Evolutionary conservation across 2,329 filamentous ascomycete species (phyloP), one percentile per base, ranked within the genome.

Genomic region (Onygena corvina): DNA sequence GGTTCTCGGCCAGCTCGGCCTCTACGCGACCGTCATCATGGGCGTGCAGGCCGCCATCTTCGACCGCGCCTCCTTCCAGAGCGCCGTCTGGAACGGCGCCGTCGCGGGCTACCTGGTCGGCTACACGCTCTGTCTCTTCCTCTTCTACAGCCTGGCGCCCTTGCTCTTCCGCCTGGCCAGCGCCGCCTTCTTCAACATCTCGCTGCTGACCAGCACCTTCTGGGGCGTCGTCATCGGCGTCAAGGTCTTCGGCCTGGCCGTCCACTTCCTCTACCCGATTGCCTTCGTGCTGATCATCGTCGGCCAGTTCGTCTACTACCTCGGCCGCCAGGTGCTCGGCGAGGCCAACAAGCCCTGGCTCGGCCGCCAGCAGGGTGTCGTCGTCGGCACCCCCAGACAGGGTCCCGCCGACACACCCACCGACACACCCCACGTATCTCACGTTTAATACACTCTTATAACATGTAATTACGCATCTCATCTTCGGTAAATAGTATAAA

Each of bases 101-200:
- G 76, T 94, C 38, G 83, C 76, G 31, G 87, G 87, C 16, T 96
- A 93, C 65, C 72, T 96, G 31, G 74, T 82, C n/a, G 92, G 90
- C 0, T 98, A 90, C 68, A 96, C 92, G 0, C 67, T 95, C 14
- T 81, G 82, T 52, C 75, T 98, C 18, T 73, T 76, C 48, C 69
- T 92, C 52, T 98, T 98, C 70, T 98, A 98, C 72, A 81, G 81
- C 5, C 73, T 92, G 2, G 88, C 85, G 0, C 92, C 92, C 0
- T 70, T 96, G 49, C 76, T 98, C 54, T 82, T 96, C 68, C 86
- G 92, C 56, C 84, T 96, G 71, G 84, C 84, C 23, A 85, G 80
- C 12, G 92, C 92, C 2, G 90, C 89, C 16, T 95, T 98, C 70
- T 93, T 95, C 73, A 94, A 98, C 67, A 94, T 96, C 60, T 90